phyloP scores from a whole-genome alignment of 192 early-diverging fungal species.

The Backusella tarrabulga region DNA sequence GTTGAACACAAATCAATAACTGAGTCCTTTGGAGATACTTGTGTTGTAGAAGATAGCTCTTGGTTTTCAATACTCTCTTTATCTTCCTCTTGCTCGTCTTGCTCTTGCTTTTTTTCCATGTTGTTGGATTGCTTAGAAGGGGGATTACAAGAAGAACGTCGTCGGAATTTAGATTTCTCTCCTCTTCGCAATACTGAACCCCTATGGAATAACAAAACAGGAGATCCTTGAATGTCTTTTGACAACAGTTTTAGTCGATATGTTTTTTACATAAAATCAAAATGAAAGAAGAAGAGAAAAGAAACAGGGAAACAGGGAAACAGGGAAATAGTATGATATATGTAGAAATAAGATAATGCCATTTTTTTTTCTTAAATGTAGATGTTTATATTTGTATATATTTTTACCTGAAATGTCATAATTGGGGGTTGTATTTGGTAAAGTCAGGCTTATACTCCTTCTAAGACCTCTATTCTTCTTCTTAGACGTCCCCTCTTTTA shows the following conservation, averaged over 20 bases:
- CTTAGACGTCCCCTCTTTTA: not conserved
- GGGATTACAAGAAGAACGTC: slow-evolving; percentile 38
- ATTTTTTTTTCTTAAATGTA: slow-evolving; percentile 4
- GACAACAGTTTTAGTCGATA: slow-evolving; percentile 29
- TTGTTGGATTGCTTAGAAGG: not conserved
- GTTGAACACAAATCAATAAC: slow-evolving; percentile 10
- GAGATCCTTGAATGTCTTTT: slow-evolving; percentile 1
- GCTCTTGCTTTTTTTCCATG: not conserved
- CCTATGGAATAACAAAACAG: slow-evolving; percentile 33
- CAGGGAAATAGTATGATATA: not conserved
- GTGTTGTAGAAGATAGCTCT: not conserved
- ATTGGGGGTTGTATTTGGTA: slow-evolving; percentile 5
- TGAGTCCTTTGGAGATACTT: slow-evolving; percentile 6
- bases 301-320: not conserved
- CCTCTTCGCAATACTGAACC: slow-evolving; percentile 39
- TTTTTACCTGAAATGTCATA: slow-evolving; percentile 2
- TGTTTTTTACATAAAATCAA: not conserved
- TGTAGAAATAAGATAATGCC: not conserved
- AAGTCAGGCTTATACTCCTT: slow-evolving; percentile 18
- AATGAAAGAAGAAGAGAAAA: slow-evolving; percentile 23
- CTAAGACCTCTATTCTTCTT: slow-evolving; percentile 7
- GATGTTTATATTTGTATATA: not conserved
- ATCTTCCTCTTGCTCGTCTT: not conserved
- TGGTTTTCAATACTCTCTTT: not conserved
- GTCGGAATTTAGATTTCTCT: slow-evolving; percentile 52